A percentile compares a stretch with the other conserved stretches of the same genome.
Evolutionary conservation across 2,329 filamentous ascomycete species (phyloP).

Genomic region (Claviceps spartinae): DNA sequence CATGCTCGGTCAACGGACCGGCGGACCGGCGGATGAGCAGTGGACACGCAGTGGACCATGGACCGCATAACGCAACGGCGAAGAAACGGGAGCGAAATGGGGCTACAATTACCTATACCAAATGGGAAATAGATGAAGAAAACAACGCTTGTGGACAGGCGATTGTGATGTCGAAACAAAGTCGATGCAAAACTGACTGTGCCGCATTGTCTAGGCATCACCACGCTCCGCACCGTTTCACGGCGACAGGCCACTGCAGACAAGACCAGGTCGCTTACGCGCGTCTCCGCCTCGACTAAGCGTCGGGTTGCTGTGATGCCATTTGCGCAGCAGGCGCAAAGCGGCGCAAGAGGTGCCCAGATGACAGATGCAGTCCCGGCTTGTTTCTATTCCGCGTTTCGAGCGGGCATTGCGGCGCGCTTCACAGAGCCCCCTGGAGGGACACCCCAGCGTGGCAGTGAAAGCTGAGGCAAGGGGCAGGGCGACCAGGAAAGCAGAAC

Average conservation of each 20-base stretch:
- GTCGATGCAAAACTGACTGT: not conserved
- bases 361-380: not conserved
- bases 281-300: too few relatives aligned
- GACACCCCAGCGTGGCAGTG: conserved; percentile 1
- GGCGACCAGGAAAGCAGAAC: not conserved
- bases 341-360: not conserved
- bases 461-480: not conserved
- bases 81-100: not conserved
- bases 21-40: not conserved
- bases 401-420: too few relatives aligned
- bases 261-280: too few relatives aligned
- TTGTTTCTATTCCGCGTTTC: conserved; percentile 1
- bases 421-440: not conserved
- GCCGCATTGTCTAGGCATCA: not conserved
- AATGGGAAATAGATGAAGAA: not conserved
- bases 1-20: too few relatives aligned
- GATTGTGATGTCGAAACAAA: not conserved
- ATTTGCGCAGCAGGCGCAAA: not conserved
- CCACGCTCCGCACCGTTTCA: not conserved
- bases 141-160: not conserved
- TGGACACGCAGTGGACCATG: not conserved
- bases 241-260: not conserved
- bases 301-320: not conserved
- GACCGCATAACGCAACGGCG: not conserved
- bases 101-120: not conserved